Base-by-base conservation (phyloP, 2,329 filamentous ascomycete species). In the Plectosphaerella cucumerina region DNA sequence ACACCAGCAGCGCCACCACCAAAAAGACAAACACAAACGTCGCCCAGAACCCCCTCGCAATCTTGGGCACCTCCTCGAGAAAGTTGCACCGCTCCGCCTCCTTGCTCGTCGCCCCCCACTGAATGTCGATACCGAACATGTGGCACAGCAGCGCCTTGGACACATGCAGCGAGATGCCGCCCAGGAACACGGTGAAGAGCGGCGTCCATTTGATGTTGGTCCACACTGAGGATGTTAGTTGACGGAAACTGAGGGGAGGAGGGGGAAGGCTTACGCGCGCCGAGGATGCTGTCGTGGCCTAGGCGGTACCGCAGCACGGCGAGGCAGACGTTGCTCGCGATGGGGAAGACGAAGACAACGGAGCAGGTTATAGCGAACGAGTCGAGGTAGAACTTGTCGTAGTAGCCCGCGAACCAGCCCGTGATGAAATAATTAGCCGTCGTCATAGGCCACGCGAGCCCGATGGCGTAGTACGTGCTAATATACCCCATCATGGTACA, bases 401-500 rank as follows among this genome's bases (percentile, higher is more conserved):
- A 71, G 50, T 82, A 73, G 26, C 84, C 85, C 60, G 85, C 83
- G 70, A 79, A 87, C 81, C 84, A 87, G 35, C 86, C 87, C 50
- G 87, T 74, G 42, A 87, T 67, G 65, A 89, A 82, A 67, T 89
- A 90, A 66, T 89, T 90, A 51, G 80, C 67, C 1, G 84, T 62
- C 0, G 85, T 87, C 49, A 89, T 71, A 18, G 85, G 70, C 72
- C 86, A 82, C 5, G 84, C 80, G 1, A 81, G 80, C 4, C 80
- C 86, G 53, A 90, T 81, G 18, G 86, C 86, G 60, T 86, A 87
- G 69, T 88, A 87, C 6, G 85, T 87, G 56, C 81, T 83, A 57
- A 87, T 82, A 65, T 88, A 87, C 2, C 84, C 82, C 60, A 89
- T 70, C 62, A 89, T 87, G 41, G 84, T 87, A 57, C 89, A 68